Evolutionary conservation across 495 filamentous ascomycete genomes (phyloP).

Genomic region (Cercophora scortea): DNA sequence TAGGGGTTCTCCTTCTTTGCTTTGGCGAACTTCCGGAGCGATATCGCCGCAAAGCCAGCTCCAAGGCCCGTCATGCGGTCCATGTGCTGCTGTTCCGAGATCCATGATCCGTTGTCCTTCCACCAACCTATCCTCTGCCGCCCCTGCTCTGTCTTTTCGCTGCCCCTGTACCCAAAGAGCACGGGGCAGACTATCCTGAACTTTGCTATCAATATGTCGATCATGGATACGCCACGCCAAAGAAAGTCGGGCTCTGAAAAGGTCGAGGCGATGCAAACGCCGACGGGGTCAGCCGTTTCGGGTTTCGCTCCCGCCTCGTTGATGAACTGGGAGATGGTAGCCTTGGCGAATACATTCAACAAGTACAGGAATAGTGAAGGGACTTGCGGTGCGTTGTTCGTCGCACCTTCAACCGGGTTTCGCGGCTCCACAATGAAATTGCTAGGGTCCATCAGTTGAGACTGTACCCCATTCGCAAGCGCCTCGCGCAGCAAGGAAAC

Average conservation of each 20-base stretch:
- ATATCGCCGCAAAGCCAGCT: constrained; percentile 73
- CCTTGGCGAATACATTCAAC: constrained; percentile 76
- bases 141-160: constrained; percentile 64
- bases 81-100: constrained; percentile 59
- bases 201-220: constrained; percentile 86
- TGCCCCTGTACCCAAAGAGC: constrained; percentile 75
- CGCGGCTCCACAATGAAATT: constrained; percentile 55
- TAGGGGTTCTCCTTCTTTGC: constrained; percentile 63
- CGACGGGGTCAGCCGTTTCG: constrained; percentile 72
- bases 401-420: constrained; percentile 41
- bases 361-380: constrained; percentile 74
- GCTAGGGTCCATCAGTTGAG: constrained; percentile 57
- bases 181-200: constrained; percentile 74
- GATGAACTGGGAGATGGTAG: constrained; percentile 64
- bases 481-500: constrained; percentile 40
- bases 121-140: constrained; percentile 69
- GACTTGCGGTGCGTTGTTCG: constrained; percentile 44
- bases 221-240: constrained; percentile 64
- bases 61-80: constrained; percentile 80
- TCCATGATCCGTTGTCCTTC: constrained; percentile 47
- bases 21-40: constrained; percentile 70
- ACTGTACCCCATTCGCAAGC: constrained; percentile 33
- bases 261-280: constrained; percentile 63
- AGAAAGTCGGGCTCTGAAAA: constrained; percentile 61
- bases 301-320: constrained; percentile 63